Base-by-base conservation (phyloP, 805 yeast genomes). In the Candida tammaniensis region DNA sequence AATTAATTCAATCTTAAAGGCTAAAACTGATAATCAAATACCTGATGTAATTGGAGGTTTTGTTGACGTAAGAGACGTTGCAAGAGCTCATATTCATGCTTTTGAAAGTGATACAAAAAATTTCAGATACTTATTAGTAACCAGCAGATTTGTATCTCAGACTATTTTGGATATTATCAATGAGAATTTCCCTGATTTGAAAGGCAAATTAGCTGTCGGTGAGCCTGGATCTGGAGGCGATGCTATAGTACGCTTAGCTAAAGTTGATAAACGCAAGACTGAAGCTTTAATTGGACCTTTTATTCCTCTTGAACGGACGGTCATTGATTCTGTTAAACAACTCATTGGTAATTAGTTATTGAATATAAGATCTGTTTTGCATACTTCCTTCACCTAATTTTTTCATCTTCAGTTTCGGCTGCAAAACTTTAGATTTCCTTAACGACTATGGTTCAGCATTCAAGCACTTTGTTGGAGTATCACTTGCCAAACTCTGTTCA, bases 11-110 rank as follows among this genome's bases (percentile, higher is more conserved):
- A 56, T 31, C 28, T 57, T 45, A 48, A 62, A 44, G 38, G 52
- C 43, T 42, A 46, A 24, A 20, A 38, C 18, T 15, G 25, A 29
- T 15, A 25, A 21, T 3, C n/a, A 27, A 16, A 7, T 27, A 3
- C 17, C 16, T 4, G 3, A 6, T 12, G 21, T 4, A 15, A 11
- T 15, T 4, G 25, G 52, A 25, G 54, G 47, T 24, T 58, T 54
- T 51, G 52, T 49, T 33, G 74, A 61, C 48, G 74, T 69, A 8
- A 57, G 74, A 48, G 74, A 69, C 34, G 73, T 68, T 16, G 74
- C 74, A 9, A 38, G 40, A 21, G 62, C 70, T n/a, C 75, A 69
- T 46, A 38, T 66, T 12, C 40, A 49, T 17, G 69, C 69, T 3
- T 47, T 64, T 38, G 61, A 56, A 37, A 48, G 44, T 18, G 40